Evolutionary conservation across 352 stramenopile species (phyloP).

Genomic region (Blastocystis sp.): DNA sequence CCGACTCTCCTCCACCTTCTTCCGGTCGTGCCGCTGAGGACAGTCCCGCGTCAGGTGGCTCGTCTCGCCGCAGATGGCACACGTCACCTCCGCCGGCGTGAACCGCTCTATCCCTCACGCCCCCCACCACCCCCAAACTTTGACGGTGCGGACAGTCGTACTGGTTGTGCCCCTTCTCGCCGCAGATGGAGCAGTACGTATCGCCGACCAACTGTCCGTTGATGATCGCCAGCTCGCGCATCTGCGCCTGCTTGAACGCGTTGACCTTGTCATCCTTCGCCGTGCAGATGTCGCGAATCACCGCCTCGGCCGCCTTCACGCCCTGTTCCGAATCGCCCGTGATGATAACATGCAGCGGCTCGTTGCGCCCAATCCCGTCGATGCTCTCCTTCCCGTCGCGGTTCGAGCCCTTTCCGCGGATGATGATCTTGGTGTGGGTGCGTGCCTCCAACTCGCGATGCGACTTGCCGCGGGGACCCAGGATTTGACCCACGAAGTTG

Average conservation of each 20-base stretch:
- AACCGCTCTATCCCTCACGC: constrained; percentile 74
- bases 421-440: constrained; percentile 96
- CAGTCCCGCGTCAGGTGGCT: constrained; percentile 84
- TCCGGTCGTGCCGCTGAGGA: constrained; percentile 76
- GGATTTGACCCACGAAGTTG: constrained; percentile 99
- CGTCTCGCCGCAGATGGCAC: constrained; percentile 82
- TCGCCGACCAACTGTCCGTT: constrained; percentile 86
- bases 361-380: constrained; percentile 83
- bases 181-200: constrained; percentile 83
- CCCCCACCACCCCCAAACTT: constrained; percentile 74
- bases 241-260: constrained; percentile 94
- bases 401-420: constrained; percentile 87
- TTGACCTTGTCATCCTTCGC: constrained; percentile 81
- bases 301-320: constrained; percentile 80
- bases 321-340: constrained; percentile 83
- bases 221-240: constrained; percentile 94
- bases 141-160: constrained; percentile 84
- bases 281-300: constrained; percentile 85
- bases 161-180: constrained; percentile 83
- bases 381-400: constrained; percentile 80
- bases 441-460: constrained; percentile 98
- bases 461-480: constrained; percentile 95
- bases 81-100: constrained; percentile 79
- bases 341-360: constrained; percentile 91
- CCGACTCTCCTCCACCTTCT: constrained; percentile 70